Conservation (phyloP, 176 grass and related monocot species). For the Areca catechu region DNA sequence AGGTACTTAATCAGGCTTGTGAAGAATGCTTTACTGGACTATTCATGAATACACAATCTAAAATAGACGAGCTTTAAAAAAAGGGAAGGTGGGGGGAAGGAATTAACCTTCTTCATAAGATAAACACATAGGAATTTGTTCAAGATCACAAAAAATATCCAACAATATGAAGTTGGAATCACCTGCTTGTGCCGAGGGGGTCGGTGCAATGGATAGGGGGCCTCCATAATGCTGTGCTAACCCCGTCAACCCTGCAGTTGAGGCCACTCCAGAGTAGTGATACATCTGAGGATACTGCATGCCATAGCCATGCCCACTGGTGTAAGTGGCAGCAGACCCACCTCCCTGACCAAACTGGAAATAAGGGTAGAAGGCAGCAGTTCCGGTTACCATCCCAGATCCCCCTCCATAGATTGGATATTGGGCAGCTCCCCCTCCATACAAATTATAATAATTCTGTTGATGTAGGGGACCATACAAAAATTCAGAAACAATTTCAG, state of each 20-base stretch:
- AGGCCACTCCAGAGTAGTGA: conserved; percentile 61
- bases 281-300: conserved; percentile 84
- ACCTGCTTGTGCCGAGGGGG: conserved; percentile 86
- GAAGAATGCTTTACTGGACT: too few species aligned
- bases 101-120: too few species aligned
- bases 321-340: conserved; percentile 40
- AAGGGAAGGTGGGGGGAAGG: too few species aligned
- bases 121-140: too few species aligned
- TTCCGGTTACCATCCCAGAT: conserved; percentile 75
- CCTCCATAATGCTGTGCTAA: conserved; percentile 70
- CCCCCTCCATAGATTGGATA: conserved; percentile 85
- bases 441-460: conserved; percentile 91
- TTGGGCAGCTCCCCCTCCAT: conserved; percentile 47
- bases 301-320: conserved; percentile 59
- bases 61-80: too few species aligned
- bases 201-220: conserved; percentile 64
- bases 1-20: too few species aligned
- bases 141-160: too few species aligned
- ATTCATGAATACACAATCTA: too few species aligned
- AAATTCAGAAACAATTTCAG: conserved; percentile 7
- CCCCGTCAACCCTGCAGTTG: conserved; percentile 59
- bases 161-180: background rate
- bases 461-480: conserved; percentile 7
- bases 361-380: conserved; percentile 65
- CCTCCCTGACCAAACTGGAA: conserved; percentile 70